These are phyloP conservation scores for Cladophialophora exuberans DNA, from an alignment of 2,329 filamentous ascomycete genomes.

Conservation along the genomic window DNA sequence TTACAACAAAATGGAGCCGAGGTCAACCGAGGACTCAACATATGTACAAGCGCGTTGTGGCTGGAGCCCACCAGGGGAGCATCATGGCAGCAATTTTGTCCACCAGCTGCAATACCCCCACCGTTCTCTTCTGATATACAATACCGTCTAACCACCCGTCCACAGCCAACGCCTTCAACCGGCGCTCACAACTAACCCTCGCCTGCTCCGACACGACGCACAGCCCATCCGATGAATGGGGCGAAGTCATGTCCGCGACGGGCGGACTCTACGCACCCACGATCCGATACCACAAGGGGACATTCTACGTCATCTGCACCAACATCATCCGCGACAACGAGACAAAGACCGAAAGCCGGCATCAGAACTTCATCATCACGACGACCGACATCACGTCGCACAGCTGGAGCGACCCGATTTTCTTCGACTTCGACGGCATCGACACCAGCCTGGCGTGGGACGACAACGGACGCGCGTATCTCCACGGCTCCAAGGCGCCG, in stretches of 20 bases:
- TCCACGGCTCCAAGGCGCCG: constrained; percentile 37
- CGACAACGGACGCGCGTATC: constrained; percentile 44
- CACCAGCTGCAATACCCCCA: too few relatives aligned
- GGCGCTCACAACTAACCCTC: constrained; percentile 41
- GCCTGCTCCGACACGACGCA: constrained; percentile 38
- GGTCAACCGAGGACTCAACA: too few relatives aligned
- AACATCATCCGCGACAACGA: constrained; percentile 37
- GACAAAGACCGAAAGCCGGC: constrained; percentile 35
- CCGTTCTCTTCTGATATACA: too few relatives aligned
- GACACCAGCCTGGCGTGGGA: constrained; percentile 56
- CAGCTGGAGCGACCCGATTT: constrained; percentile 49
- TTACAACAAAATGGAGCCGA: too few relatives aligned
- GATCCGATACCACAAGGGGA: constrained; percentile 46
- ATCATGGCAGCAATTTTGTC: too few relatives aligned
- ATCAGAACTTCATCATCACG: constrained; percentile 46
- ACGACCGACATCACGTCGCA: constrained; percentile 46
- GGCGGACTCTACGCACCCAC: constrained; percentile 54
- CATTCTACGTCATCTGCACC: constrained; percentile 52
- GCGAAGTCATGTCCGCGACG: constrained; percentile 32
- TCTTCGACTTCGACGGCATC: constrained; percentile 44
- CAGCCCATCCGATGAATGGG: constrained; percentile 18
- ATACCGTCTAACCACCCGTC: too few relatives aligned
- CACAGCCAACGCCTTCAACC: constrained; percentile 39
- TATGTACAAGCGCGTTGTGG: too few relatives aligned
- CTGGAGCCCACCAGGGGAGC: too few relatives aligned